Percentiles rank a stretch among this genome's conserved stretches.
phyloP scores from a whole-genome alignment of 768 basidiomycete genomes.

The Boletus bicolor region DNA sequence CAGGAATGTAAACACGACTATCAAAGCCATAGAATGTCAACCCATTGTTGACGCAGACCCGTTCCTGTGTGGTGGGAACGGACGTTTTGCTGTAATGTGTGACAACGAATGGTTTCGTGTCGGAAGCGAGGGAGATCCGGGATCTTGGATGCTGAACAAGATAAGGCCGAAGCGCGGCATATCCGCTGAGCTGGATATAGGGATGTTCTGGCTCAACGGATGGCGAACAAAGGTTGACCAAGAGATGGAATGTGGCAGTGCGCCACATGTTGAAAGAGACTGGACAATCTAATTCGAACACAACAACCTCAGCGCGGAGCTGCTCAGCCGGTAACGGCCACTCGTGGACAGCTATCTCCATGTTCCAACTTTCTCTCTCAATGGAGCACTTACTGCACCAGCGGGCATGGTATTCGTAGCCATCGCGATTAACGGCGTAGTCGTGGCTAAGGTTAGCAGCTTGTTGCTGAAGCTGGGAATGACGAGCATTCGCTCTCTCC shows the following conservation, averaged over 20 bases:
- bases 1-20: conserved; percentile 8
- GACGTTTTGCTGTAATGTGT: conserved; percentile 12
- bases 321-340: conserved; percentile 42
- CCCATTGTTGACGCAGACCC: conserved; percentile 35
- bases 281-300: conserved; percentile 45
- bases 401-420: neutral
- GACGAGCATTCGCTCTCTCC: conserved; percentile 12
- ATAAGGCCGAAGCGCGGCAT: conserved; percentile 12
- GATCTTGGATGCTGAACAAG: conserved; percentile 14
- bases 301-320: conserved; percentile 24
- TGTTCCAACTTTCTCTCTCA: conserved; percentile 5
- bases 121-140: conserved; percentile 22
- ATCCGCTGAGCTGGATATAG: conserved; percentile 16
- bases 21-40: conserved; percentile 33
- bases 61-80: conserved; percentile 14
- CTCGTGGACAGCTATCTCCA: conserved; percentile 40
- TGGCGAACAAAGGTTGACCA: conserved; percentile 35
- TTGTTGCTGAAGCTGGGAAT: conserved; percentile 17
- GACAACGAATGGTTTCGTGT: conserved; percentile 20
- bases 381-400: conserved; percentile 32
- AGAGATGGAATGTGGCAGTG: conserved; percentile 36
- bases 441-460: conserved; percentile 6
- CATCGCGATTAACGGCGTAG: neutral
- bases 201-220: neutral
- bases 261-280: conserved; percentile 43